Base-by-base conservation (phyloP, 176 grass and related monocot species). In the Musa schizocarpa region DNA sequence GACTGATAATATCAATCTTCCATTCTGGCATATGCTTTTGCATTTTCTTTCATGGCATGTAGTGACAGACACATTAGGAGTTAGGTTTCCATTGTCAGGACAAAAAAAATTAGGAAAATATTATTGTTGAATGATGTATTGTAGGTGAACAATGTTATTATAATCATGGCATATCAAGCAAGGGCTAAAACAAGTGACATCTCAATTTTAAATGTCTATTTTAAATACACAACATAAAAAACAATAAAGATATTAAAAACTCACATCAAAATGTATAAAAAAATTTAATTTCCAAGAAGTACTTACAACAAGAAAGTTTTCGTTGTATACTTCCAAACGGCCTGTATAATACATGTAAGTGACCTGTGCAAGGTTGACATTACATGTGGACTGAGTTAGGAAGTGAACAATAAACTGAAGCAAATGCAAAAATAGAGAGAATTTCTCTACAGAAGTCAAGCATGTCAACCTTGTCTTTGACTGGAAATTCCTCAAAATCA, bases 341-440 rank as follows among this genome's bases (percentile, higher is more conserved):
- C 90, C 88, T 71, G 90, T 94, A 76, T 99, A 99, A 84, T 94
- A 99, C 95, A 99, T 94, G 56, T 99, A 99, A 23, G 95, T 94
- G 66, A 99, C 95, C 95, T 89, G 84, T 34, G 51, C 7, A 78
- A 78, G 74, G 57, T 72, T 17, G 67, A 73, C 65, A 9, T 12
- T 77, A 84, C 23, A 54, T 53, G 63, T n/a, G 25, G 50, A 73
- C 22, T 9, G 23, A 14, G 53, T 26, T 8, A 77, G 9, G 1
- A n/a, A 52, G 11, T 9, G 1, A 76, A 52, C 52, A 65, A 9
- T 14, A 21, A 52, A 63, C 13, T 17, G 9, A 76, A 65, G n/a
- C 34, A 74, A 63, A 8, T n/a, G 21, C 14, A 9, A 10, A 54
- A 80, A 53, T 61, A 71, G 14, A 76, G 34, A 25, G 53, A 19